Evolutionary conservation across 116 monocot genomes (phyloP).

Genomic region (Iris pallida): DNA sequence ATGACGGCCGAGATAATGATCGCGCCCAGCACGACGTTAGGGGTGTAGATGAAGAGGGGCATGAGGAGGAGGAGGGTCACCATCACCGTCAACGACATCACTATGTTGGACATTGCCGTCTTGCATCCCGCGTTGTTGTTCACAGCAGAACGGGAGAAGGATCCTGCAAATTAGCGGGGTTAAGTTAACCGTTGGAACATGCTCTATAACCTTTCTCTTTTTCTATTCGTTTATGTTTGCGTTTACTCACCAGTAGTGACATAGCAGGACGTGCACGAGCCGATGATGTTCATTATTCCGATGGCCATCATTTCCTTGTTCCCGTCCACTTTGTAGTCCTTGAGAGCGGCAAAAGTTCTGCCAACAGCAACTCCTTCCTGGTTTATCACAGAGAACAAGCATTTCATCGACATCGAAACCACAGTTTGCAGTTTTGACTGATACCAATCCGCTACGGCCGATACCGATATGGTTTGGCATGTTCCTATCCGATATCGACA

Average conservation of each 20-base stretch:
- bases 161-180: slow-evolving; percentile 15
- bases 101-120: slow-evolving; percentile 23
- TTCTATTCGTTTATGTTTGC: too few species aligned
- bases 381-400: not conserved
- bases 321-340: slow-evolving; percentile 33
- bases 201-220: not conserved
- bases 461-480: not conserved
- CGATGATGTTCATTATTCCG: slow-evolving; percentile 38
- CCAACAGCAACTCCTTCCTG: slow-evolving; percentile 44
- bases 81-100: slow-evolving; percentile 21
- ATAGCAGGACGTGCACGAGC: slow-evolving; percentile 35
- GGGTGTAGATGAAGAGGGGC: slow-evolving; percentile 26
- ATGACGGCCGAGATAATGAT: slow-evolving; percentile 20
- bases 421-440: not conserved
- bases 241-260: slow-evolving; percentile 15
- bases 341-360: slow-evolving; percentile 33
- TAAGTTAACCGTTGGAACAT: not conserved
- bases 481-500: not conserved
- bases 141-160: slow-evolving; percentile 61
- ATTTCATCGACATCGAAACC: not conserved
- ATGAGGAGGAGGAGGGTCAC: slow-evolving; percentile 19
- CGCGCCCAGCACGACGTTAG: slow-evolving; percentile 15
- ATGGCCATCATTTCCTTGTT: slow-evolving; percentile 44
- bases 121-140: slow-evolving; percentile 26
- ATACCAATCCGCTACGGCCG: not conserved